Conservation (phyloP, 2,329 filamentous ascomycete genomes). For the Herpomyces periplanetae region DNA sequence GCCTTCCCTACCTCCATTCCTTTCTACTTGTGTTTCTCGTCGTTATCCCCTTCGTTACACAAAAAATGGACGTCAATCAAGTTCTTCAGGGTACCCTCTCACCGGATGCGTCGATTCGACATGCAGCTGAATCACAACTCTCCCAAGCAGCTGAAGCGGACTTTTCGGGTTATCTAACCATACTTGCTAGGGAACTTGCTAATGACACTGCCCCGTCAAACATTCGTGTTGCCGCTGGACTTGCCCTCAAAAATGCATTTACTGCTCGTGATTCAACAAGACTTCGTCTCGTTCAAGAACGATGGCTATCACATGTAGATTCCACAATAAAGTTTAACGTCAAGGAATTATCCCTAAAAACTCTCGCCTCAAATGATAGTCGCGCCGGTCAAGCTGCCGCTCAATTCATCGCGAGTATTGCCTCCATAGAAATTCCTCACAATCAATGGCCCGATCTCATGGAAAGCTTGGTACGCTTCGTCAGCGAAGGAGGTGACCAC, state of each 20-base stretch:
- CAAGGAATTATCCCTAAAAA: conserved; percentile 63
- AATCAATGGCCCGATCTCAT: conserved; percentile 81
- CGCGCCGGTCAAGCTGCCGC: conserved; percentile 62
- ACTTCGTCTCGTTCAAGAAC: conserved; percentile 56
- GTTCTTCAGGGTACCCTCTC: conserved; percentile 91
- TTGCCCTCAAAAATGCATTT: conserved; percentile 93
- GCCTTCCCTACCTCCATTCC: conserved; percentile 1
- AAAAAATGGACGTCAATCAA: conserved; percentile 79
- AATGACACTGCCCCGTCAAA: conserved; percentile 48
- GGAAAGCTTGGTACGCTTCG: conserved; percentile 54
- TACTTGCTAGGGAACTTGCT: conserved; percentile 67
- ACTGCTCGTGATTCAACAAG: conserved; percentile 57
- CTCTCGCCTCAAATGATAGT: conserved; percentile 33
- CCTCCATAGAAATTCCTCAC: conserved; percentile 65
- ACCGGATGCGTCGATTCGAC: conserved; percentile 59
- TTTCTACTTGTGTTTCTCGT: too few species aligned
- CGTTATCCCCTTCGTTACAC: too few species aligned
- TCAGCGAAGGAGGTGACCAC: conserved; percentile 45
- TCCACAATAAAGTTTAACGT: conserved; percentile 45
- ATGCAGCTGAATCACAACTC: conserved; percentile 73
- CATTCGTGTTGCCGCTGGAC: conserved; percentile 70
- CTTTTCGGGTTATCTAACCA: conserved; percentile 70
- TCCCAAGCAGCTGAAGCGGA: conserved; percentile 65
- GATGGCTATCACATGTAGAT: conserved; percentile 60
- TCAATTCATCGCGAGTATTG: conserved; percentile 79